A percentile compares a stretch with the other conserved stretches of the same genome.
Conservation (phyloP, 139 green algal species). For the Coelastrella sp. region DNA sequence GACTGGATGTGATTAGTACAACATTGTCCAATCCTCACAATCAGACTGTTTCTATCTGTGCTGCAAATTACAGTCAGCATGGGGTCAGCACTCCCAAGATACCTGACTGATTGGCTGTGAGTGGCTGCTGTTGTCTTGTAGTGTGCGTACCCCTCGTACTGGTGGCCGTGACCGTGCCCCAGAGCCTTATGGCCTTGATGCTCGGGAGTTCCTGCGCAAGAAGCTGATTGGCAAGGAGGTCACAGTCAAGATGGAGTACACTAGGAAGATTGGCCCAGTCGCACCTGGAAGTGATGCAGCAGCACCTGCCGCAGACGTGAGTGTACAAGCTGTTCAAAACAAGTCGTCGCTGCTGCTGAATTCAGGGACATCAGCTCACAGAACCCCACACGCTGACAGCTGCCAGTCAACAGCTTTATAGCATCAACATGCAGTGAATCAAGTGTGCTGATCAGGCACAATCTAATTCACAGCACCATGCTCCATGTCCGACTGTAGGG, state of each 20-base stretch:
- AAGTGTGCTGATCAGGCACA: too few species aligned
- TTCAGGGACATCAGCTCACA: not conserved
- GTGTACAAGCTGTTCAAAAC: too few species aligned
- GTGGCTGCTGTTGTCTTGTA: constrained; percentile 37
- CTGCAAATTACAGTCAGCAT: too few species aligned
- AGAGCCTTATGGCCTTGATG: constrained; percentile 88
- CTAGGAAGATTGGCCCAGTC: constrained; percentile 76
- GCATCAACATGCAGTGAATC: too few species aligned
- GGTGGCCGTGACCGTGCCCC: constrained; percentile 72
- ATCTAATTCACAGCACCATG: not conserved
- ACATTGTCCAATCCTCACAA: too few species aligned
- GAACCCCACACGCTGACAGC: too few species aligned
- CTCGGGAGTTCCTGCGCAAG: constrained; percentile 93
- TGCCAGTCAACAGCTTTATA: too few species aligned
- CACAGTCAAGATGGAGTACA: constrained; percentile 94
- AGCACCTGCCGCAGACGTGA: constrained; percentile 25
- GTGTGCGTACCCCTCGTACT: constrained; percentile 85
- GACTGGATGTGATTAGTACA: too few species aligned
- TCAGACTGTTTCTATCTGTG: too few species aligned
- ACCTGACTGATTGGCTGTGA: not conserved
- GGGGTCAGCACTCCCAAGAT: too few species aligned
- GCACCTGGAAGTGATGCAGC: constrained; percentile 6
- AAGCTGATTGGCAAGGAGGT: constrained; percentile 92
- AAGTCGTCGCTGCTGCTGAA: too few species aligned
- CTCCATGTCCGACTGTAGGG: constrained; percentile 26